Conservation (phyloP, 208 protist species). For the Naegleria gruberi region DNA sequence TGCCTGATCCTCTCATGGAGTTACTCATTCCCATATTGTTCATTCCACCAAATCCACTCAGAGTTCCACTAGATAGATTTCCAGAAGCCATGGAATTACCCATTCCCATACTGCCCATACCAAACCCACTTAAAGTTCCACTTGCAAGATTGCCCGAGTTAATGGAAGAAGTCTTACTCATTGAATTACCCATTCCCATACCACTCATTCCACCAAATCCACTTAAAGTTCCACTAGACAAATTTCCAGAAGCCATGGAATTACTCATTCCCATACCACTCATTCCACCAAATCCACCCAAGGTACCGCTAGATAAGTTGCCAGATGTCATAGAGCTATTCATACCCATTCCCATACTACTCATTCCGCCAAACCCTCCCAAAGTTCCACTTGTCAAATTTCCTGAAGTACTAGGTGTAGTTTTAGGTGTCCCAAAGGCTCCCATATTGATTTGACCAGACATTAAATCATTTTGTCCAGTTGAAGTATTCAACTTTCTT, state of each 20-base stretch:
- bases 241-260: background rate
- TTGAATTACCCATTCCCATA: background rate
- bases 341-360: background rate
- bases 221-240: background rate
- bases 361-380: background rate
- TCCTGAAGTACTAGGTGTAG: background rate
- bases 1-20: background rate
- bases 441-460: background rate
- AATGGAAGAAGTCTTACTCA: background rate
- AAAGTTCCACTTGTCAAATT: background rate
- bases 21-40: background rate
- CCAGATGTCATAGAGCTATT: background rate
- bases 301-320: background rate
- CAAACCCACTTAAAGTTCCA: background rate
- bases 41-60: background rate
- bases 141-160: background rate
- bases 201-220: conserved; percentile 16
- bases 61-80: background rate
- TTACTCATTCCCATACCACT: background rate
- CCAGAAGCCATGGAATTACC: background rate
- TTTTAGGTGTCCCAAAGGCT: background rate
- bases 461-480: background rate
- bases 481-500: background rate
- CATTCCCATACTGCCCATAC: background rate
- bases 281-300: conserved; percentile 17